Base-by-base conservation (phyloP, 257 asterid species). In the Thymus quinquecostatus region DNA sequence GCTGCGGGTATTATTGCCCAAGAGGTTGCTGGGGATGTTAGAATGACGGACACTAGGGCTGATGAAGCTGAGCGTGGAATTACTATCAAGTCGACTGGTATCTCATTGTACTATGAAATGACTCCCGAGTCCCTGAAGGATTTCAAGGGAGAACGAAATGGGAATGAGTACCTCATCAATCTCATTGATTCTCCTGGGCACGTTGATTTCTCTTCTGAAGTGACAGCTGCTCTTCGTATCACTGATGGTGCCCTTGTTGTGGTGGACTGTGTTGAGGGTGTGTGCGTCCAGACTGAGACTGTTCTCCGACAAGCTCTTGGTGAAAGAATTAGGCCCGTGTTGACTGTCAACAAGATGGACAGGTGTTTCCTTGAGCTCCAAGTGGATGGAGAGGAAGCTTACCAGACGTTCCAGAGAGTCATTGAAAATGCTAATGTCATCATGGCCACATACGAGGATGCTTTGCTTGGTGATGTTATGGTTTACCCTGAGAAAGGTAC, bases 41-140 rank as follows among this genome's bases (percentile, higher is more conserved):
- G 87, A 68, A 82, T 82, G 87, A 82, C 87, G 0, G 90, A 85
- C 82, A 85, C 90, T 36, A 82, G 87, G 58, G 86, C 86, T 7
- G 89, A 84, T 72, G 89, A 84, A 78, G 89, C 89, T 8, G 89
- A 84, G 48, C 87, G 87, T 45, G 87, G 89, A 36, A 84, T 84
- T 75, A 84, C 89, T 7, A 85, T 82, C 10, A 82, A 84, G 77
- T 84, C 89, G 6, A 84, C 86, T 6, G 89, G 89, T 60, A 84
- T 84, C 69, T 84, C 89, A 0, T 81, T 84, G 59, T 82, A 84
- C 44, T 84, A 84, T 67, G 83, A 79, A 66, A 82, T 84, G 89
- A 29, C 77, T 32, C 85, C 78, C 3, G 80, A 11, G 21, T 65
- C 83, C 3, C 30, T 80, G 78, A 80, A 78, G 77, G 70, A 29